Conservation (phyloP, 1,284 basidiomycete genomes). For the Cryptococcus deneoformans region DNA sequence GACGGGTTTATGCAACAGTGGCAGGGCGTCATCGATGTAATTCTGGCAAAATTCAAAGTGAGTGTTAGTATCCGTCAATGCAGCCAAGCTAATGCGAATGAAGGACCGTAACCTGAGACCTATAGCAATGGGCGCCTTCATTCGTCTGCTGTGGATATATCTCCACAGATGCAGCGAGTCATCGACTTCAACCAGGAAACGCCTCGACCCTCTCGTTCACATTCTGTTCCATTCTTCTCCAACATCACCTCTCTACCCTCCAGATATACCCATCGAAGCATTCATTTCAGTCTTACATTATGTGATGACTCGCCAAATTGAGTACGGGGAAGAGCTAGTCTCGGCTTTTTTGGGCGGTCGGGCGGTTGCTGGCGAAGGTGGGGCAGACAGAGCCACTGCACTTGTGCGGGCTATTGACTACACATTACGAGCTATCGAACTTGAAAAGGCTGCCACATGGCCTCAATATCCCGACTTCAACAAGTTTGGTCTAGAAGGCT, state of each 20-base stretch:
- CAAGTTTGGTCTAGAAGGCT: constrained; percentile 56
- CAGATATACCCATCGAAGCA: constrained; percentile 72
- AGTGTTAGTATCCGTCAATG: constrained; percentile 10
- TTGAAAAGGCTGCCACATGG: constrained; percentile 70
- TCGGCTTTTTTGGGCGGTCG: constrained; percentile 72
- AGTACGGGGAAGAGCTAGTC: constrained; percentile 79
- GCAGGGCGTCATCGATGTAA: constrained; percentile 66
- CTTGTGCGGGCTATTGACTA: constrained; percentile 74
- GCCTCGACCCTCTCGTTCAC: constrained; percentile 73
- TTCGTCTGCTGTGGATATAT: constrained; percentile 90
- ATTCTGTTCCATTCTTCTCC: constrained; percentile 73
- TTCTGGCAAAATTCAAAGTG: constrained; percentile 77
- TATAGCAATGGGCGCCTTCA: constrained; percentile 73
- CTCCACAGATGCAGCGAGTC: constrained; percentile 88
- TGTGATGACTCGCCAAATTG: constrained; percentile 77
- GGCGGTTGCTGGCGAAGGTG: constrained; percentile 53
- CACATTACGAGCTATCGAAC: constrained; percentile 68
- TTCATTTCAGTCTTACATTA: constrained; percentile 80
- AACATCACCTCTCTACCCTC: constrained; percentile 56
- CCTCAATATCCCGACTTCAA: constrained; percentile 72
- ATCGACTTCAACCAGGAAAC: constrained; percentile 69
- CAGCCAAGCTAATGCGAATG: constrained; percentile 6
- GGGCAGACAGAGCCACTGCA: constrained; percentile 70
- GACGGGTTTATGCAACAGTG: constrained; percentile 82
- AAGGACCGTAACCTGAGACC: constrained; percentile 76